Conservation (phyloP, 192 early-diverging fungal genomes). For the Linnemannia elongata region DNA sequence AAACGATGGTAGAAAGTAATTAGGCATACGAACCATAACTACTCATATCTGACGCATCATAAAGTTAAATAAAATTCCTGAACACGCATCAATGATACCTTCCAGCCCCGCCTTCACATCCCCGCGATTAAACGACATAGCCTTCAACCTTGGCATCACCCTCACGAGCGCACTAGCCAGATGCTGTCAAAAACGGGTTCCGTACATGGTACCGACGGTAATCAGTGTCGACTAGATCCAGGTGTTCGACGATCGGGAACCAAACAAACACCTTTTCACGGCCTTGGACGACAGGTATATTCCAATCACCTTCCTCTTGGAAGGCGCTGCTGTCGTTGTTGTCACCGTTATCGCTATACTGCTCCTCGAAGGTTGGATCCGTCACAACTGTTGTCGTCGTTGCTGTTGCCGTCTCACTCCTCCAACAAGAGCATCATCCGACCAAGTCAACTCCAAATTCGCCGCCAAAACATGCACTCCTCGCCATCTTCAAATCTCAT, state of each 20-base stretch:
- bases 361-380: background rate
- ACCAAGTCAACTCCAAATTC: slow-evolving; percentile 18
- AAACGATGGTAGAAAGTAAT: background rate
- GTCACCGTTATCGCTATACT: too few species aligned
- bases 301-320: background rate
- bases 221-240: slow-evolving; percentile 10
- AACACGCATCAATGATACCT: background rate
- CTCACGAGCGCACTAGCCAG: slow-evolving; percentile 14
- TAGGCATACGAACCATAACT: too few species aligned
- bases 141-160: slow-evolving; percentile 27
- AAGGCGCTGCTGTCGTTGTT: too few species aligned
- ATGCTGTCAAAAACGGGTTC: slow-evolving; percentile 10
- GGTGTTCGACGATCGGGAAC: slow-evolving; percentile 25
- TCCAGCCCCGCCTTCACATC: background rate
- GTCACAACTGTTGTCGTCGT: background rate
- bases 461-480: slow-evolving; percentile 9
- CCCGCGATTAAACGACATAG: slow-evolving; percentile 14
- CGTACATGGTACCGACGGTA: too few species aligned
- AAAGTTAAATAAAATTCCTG: background rate
- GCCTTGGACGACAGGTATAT: background rate
- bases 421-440: slow-evolving; percentile 1
- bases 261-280: slow-evolving; percentile 16
- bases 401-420: background rate
- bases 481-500: slow-evolving; percentile 12
- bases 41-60: background rate